Percentiles rank a stretch among this genome's conserved stretches.
Evolutionary conservation across 495 filamentous ascomycete species (phyloP).

Genomic region (Xylaria longipes): DNA sequence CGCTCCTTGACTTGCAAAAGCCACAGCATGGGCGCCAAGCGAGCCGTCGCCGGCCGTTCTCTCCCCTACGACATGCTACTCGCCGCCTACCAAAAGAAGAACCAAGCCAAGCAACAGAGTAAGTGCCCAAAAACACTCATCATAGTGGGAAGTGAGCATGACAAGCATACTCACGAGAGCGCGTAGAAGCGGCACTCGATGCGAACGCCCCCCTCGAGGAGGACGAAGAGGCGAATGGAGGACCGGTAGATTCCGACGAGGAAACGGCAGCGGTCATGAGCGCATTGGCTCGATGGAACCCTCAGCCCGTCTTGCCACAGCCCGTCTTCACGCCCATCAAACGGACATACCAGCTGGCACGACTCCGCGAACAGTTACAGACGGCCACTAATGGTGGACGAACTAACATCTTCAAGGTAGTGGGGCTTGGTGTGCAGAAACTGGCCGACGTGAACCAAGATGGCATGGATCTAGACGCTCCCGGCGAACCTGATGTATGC

Average conservation of each 20-base stretch:
- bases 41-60: constrained; percentile 85
- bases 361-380: constrained; percentile 87
- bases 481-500: constrained; percentile 51
- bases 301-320: constrained; percentile 71
- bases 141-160: not conserved
- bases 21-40: constrained; percentile 95
- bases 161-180: not conserved
- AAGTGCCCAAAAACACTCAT: constrained; percentile 36
- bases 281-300: constrained; percentile 75
- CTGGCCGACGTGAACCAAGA: constrained; percentile 50
- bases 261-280: constrained; percentile 89
- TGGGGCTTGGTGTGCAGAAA: constrained; percentile 53
- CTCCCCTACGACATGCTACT: constrained; percentile 95
- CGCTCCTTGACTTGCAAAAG: constrained; percentile 94
- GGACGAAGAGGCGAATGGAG: constrained; percentile 75
- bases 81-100: constrained; percentile 96
- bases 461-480: constrained; percentile 48
- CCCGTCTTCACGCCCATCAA: constrained; percentile 70
- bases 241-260: constrained; percentile 88
- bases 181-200: constrained; percentile 84
- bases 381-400: constrained; percentile 69
- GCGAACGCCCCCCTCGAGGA: constrained; percentile 92
- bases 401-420: constrained; percentile 62
- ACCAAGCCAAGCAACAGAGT: constrained; percentile 97
- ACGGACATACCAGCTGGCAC: constrained; percentile 78